Evolutionary conservation across 2,329 filamentous ascomycete genomes (phyloP).

Genomic region (Scedosporium minutisporum): DNA sequence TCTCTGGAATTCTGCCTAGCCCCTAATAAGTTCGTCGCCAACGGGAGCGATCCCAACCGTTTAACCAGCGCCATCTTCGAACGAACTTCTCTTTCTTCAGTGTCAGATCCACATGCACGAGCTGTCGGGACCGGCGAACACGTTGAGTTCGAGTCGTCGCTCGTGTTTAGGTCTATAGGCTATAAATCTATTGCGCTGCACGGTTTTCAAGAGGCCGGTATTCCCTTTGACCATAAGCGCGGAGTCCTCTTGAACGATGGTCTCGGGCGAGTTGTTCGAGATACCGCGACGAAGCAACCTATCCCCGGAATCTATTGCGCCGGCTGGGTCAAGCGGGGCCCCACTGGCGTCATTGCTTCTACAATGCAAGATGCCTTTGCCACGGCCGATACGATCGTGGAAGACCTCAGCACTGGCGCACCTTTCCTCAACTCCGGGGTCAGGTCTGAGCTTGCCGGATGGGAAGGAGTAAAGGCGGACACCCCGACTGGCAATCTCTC

Average conservation of each 20-base stretch:
- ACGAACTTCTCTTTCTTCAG: conserved; percentile 45
- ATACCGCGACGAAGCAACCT: conserved; percentile 27
- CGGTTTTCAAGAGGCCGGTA: conserved; percentile 62
- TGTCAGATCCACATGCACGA: conserved; percentile 41
- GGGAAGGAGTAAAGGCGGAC: conserved; percentile 64
- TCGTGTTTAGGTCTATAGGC: conserved; percentile 90
- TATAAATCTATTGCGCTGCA: conserved; percentile 75
- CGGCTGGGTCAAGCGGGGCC: conserved; percentile 92
- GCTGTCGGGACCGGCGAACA: conserved; percentile 39
- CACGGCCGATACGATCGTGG: conserved; percentile 71
- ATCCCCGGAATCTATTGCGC: conserved; percentile 76
- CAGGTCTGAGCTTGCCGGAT: conserved; percentile 40
- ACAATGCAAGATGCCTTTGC: conserved; percentile 93
- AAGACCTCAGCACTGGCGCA: conserved; percentile 55
- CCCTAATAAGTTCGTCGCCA: conserved; percentile 57
- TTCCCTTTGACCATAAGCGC: conserved; percentile 64
- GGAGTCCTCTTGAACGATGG: conserved; percentile 80
- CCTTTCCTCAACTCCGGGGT: conserved; percentile 24
- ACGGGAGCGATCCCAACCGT: conserved; percentile 28
- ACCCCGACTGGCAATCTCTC: conserved; percentile 41
- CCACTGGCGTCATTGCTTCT: conserved; percentile 88
- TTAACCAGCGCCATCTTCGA: conserved; percentile 63
- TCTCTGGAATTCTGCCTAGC: conserved; percentile 78
- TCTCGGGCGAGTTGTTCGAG: conserved; percentile 54
- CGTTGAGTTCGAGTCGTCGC: conserved; percentile 48